phyloP scores from a whole-genome alignment of 2,329 filamentous ascomycete species.

The Colletotrichum sp. region DNA sequence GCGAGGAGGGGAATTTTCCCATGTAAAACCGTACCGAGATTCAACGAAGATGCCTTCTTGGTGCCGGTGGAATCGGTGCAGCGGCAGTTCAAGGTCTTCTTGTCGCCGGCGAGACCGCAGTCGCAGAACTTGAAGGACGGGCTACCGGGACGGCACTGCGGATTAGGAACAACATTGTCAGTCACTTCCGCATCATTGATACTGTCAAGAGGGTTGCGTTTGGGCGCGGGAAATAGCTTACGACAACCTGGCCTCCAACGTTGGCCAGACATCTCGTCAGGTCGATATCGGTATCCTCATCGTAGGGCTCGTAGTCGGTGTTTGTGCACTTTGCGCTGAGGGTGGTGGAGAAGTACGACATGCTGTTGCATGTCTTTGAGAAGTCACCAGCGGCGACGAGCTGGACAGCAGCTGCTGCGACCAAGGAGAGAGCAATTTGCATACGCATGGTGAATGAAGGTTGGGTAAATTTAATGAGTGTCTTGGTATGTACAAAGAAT shows the following conservation, averaged over 20 bases:
- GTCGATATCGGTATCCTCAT: not conserved
- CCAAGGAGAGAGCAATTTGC: not conserved
- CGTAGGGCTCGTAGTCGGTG: not conserved
- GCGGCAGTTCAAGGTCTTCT: not conserved
- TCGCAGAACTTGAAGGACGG: not conserved
- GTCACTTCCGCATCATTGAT: accelerated
- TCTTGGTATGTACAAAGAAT: not conserved
- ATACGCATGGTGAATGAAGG: not conserved
- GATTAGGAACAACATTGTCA: not conserved
- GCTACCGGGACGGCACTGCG: not conserved
- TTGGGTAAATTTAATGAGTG: not conserved
- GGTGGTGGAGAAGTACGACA: not conserved
- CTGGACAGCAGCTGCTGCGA: not conserved
- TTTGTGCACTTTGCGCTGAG: not conserved
- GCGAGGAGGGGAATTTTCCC: accelerated
- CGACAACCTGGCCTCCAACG: not conserved
- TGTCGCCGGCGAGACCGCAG: not conserved
- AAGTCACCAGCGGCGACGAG: not conserved
- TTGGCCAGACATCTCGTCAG: not conserved
- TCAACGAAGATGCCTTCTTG: not conserved
- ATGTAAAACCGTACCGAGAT: not conserved
- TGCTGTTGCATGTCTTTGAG: not conserved
- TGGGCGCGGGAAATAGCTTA: not conserved
- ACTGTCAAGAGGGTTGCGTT: accelerated
- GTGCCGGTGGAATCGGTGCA: not conserved